Conservation (phyloP, 2,329 filamentous ascomycete species). For the Sarocladium brachiariae region DNA sequence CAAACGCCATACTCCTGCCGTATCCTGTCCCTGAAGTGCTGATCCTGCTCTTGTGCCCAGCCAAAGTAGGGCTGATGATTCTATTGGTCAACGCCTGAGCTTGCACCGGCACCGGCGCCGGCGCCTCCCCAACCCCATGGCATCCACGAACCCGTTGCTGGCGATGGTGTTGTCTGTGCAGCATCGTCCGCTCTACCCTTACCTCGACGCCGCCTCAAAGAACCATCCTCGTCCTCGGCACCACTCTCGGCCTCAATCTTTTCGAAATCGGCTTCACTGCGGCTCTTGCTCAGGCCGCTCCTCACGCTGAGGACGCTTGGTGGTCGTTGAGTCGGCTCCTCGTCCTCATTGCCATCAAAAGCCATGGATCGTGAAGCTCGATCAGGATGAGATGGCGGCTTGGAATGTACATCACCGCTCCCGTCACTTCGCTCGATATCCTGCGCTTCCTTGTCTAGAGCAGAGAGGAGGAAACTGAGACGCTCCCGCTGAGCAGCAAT, state of each 20-base stretch:
- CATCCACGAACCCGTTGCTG: constrained; percentile 37
- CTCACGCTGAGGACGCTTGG: constrained; percentile 41
- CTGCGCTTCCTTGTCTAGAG: constrained; percentile 72
- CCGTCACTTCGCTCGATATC: constrained; percentile 41
- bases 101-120: constrained; percentile 21
- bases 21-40: constrained; percentile 12
- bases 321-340: constrained; percentile 32
- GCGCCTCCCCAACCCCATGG: constrained; percentile 38
- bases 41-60: constrained; percentile 1
- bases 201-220: constrained; percentile 23
- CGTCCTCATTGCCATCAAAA: constrained; percentile 23
- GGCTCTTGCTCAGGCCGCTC: constrained; percentile 66
- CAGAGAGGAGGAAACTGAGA: constrained; percentile 65
- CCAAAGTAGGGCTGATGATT: constrained; percentile 1
- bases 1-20: constrained; percentile 23
- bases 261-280: constrained; percentile 84
- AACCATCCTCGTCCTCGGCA: constrained; percentile 40
- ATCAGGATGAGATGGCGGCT: not conserved
- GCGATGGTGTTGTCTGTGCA: constrained; percentile 17
- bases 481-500: constrained; percentile 74
- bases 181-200: constrained; percentile 11
- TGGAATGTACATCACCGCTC: constrained; percentile 15
- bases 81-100: constrained; percentile 34
- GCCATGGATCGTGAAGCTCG: constrained; percentile 15
- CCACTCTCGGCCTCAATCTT: constrained; percentile 73